Evolutionary conservation across 495 filamentous ascomycete species (phyloP).

Genomic region (Bathelium albidoporum): DNA sequence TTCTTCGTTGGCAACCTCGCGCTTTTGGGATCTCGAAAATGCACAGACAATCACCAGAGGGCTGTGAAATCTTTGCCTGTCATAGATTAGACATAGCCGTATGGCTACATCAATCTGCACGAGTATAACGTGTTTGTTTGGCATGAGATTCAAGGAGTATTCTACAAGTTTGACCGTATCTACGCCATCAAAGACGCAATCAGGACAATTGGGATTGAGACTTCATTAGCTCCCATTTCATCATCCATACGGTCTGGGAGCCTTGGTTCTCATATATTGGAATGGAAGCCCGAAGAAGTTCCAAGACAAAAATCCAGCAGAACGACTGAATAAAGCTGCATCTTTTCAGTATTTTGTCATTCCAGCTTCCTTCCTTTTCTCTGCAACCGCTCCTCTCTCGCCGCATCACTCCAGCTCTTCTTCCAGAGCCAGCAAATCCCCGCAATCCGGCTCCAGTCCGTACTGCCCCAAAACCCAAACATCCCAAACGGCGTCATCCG

Average conservation of each 20-base stretch:
- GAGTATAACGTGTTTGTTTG: neutral
- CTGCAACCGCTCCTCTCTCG: neutral
- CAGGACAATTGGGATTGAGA: too few relatives aligned
- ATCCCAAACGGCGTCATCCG: slow-evolving; percentile 3
- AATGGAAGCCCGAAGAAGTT: too few relatives aligned
- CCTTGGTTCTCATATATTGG: too few relatives aligned
- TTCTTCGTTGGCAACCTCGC: neutral
- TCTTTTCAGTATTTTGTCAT: neutral
- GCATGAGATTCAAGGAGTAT: too few relatives aligned
- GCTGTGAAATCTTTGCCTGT: neutral
- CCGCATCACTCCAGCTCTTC: neutral
- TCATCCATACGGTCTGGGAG: too few relatives aligned
- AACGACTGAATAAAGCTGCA: too few relatives aligned
- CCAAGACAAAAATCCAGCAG: too few relatives aligned
- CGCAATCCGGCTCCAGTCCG: neutral
- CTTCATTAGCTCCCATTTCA: too few relatives aligned
- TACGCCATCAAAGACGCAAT: too few relatives aligned
- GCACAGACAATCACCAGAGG: neutral
- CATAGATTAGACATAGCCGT: neutral
- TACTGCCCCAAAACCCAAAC: slow-evolving; percentile 4
- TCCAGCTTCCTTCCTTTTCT: neutral
- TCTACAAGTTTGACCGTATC: too few relatives aligned
- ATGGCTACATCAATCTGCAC: neutral
- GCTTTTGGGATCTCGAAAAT: neutral
- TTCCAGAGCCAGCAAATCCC: slow-evolving; percentile 2